A percentile compares a stretch with the other conserved stretches of the same genome.
Evolutionary conservation across 768 basidiomycete species (phyloP).

Genomic region (Ramaria sp.): DNA sequence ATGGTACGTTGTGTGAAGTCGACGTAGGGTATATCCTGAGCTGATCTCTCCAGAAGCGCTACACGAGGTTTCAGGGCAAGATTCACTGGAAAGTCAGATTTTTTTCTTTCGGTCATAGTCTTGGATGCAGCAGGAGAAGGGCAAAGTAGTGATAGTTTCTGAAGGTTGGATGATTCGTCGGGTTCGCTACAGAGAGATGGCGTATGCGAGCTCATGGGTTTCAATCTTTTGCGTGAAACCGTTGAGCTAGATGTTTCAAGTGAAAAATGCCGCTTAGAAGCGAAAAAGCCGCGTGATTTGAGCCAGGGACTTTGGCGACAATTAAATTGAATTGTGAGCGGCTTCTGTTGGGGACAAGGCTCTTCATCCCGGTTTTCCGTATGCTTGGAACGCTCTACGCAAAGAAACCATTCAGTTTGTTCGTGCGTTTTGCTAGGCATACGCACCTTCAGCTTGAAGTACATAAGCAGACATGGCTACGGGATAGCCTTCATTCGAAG

Average conservation of each 20-base stretch:
- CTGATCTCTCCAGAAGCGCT: neutral
- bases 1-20: neutral
- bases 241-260: no score
- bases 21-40: neutral
- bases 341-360: no score
- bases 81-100: no score
- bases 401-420: no score
- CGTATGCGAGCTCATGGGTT: neutral
- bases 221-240: neutral
- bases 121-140: no score
- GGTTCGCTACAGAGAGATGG: neutral
- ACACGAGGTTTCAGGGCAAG: neutral
- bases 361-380: no score
- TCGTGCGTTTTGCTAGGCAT: neutral
- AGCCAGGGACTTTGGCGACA: slow-evolving; percentile 22
- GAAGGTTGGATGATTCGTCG: no score
- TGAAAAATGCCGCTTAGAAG: no score
- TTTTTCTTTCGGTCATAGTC: no score
- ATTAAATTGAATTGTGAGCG: slow-evolving; percentile 20
- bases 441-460: neutral
- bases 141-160: no score
- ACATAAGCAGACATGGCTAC: slow-evolving; percentile 1
- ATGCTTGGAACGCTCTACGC: no score
- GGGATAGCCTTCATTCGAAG: neutral
- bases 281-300: no score